Conservation (phyloP, 805 yeast genomes). For the Candida easanensis region DNA sequence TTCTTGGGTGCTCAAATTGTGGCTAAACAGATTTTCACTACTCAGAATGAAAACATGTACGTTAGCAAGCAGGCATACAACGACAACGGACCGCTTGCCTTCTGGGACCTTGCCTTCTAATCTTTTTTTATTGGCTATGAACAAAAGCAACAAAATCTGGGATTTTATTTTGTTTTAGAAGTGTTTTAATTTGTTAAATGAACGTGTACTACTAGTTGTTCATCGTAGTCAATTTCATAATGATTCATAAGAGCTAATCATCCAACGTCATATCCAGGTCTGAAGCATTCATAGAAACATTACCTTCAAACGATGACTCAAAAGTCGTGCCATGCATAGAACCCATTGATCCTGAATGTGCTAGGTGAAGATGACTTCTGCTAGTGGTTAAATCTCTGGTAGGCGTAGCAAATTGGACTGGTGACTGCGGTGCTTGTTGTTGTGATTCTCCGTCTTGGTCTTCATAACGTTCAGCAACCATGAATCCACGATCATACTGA, state of each 20-base stretch:
- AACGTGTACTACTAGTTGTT: too few relatives aligned
- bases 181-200: too few relatives aligned
- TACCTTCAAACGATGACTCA: conserved; percentile 21
- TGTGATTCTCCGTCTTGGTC: conserved; percentile 10
- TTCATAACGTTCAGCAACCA: conserved; percentile 27
- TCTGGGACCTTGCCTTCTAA: conserved; percentile 62
- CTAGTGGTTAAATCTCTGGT: neutral
- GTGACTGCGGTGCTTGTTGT: conserved; percentile 15
- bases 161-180: too few relatives aligned
- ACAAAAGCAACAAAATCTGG: too few relatives aligned
- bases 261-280: conserved; percentile 45
- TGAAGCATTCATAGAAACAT: conserved; percentile 29
- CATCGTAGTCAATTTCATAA: too few relatives aligned
- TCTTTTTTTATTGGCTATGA: too few relatives aligned
- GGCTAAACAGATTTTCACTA: conserved; percentile 76
- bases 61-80: conserved; percentile 68
- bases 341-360: conserved; percentile 10
- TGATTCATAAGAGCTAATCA: too few relatives aligned
- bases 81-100: conserved; percentile 75
- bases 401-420: conserved; percentile 21
- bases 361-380: conserved; percentile 5
- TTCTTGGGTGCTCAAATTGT: conserved; percentile 88
- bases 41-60: conserved; percentile 58
- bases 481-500: conserved; percentile 27
- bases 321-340: conserved; percentile 6